Conservation (phyloP, 2,329 filamentous ascomycete species). For the Ramularia endophylla region DNA sequence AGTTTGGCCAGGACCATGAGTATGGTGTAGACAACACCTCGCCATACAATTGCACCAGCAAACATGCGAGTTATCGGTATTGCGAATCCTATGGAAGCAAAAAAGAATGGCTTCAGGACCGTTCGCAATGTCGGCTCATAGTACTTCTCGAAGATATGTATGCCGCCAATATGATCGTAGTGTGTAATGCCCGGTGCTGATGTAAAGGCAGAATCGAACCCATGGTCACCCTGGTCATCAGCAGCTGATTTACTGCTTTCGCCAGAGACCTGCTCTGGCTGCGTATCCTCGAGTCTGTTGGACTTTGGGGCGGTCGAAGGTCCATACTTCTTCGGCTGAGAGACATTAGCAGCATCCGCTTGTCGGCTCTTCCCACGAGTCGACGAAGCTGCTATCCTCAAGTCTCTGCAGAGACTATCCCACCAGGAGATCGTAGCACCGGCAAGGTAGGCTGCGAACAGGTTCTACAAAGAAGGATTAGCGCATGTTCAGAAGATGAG, state of each 20-base stretch:
- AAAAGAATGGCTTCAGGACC: constrained; percentile 67
- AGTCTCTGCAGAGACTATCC: constrained; percentile 32
- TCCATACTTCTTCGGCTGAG: no score
- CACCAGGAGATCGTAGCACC: constrained; percentile 57
- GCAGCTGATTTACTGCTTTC: no score
- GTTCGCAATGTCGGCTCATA: constrained; percentile 42
- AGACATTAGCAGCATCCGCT: no score
- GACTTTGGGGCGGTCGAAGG: no score
- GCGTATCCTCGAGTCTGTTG: no score
- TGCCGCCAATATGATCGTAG: constrained; percentile 11
- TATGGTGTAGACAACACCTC: constrained; percentile 63
- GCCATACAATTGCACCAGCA: constrained; percentile 58
- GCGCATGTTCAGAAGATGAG: no score
- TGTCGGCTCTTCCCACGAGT: no score
- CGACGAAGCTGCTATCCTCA: not conserved
- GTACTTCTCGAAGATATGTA: constrained; percentile 42
- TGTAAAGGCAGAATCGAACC: no score
- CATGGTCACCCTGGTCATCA: no score
- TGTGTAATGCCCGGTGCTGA: no score
- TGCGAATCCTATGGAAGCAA: constrained; percentile 69
- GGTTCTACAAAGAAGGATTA: no score
- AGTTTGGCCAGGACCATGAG: constrained; percentile 58
- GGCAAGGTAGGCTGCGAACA: constrained; percentile 57
- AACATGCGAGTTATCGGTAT: constrained; percentile 71
- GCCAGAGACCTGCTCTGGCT: no score